Conservation (phyloP, 768 basidiomycete species). For the Rhodosporidiobolus odoratus region DNA sequence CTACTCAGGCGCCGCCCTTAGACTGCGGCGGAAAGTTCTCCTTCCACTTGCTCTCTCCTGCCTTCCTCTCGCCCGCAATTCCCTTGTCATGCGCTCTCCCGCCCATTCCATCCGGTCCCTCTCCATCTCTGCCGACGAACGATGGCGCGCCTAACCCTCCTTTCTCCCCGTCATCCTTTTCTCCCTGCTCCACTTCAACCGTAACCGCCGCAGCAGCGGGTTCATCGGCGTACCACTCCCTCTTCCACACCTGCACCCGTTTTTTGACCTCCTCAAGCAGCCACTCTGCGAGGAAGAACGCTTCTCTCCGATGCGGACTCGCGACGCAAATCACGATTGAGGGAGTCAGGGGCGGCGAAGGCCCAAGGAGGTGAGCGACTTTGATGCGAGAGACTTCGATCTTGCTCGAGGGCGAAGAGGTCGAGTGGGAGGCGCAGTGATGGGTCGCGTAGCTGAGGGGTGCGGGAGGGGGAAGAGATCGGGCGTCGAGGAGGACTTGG, state of each 20-base stretch:
- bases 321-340: constrained; percentile 82
- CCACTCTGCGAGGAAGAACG: constrained; percentile 70
- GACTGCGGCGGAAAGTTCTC: constrained; percentile 42
- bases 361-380: constrained; percentile 71
- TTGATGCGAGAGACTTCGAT: constrained; percentile 55
- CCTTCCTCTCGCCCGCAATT: not conserved
- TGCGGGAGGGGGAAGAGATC: constrained; percentile 22
- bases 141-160: constrained; percentile 11
- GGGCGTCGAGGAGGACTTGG: constrained; percentile 34
- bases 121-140: constrained; percentile 27
- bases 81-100: constrained; percentile 8
- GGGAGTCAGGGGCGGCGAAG: constrained; percentile 68
- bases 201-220: no score
- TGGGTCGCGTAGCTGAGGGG: not conserved
- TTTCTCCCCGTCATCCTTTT: not conserved
- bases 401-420: constrained; percentile 6
- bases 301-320: constrained; percentile 74
- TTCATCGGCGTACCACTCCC: constrained; percentile 75
- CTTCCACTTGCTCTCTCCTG: constrained; percentile 36
- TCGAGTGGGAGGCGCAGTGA: constrained; percentile 9
- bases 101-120: constrained; percentile 18
- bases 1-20: no score
- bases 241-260: constrained; percentile 84
- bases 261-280: constrained; percentile 80
- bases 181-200: not conserved